Percentiles rank a stretch among this genome's conserved stretches.
Evolutionary conservation across 805 yeast species (phyloP).

Genomic region (Schwanniomyces pseudopolymorphus): DNA sequence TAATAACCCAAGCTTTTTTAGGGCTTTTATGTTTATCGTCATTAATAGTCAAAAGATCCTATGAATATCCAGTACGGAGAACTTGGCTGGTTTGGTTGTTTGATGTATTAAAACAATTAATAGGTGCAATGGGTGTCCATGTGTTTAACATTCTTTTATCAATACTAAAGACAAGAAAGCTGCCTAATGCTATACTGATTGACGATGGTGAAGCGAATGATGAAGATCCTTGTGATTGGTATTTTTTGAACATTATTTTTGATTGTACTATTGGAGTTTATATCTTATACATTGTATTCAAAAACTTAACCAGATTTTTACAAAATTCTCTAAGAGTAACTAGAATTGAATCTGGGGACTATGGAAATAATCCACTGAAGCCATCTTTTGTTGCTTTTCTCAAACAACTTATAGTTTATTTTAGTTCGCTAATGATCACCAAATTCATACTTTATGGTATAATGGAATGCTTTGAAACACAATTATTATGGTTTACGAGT

Average conservation of each 20-base stretch:
- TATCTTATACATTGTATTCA: slow-evolving; percentile 57
- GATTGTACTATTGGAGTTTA: slow-evolving; percentile 96
- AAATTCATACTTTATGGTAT: slow-evolving; percentile 61
- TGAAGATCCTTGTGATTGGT: slow-evolving; percentile 87
- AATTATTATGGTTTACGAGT: slow-evolving; percentile 53
- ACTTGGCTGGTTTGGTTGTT: slow-evolving; percentile 87
- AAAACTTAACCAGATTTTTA: slow-evolving; percentile 41
- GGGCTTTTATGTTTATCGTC: slow-evolving; percentile 78
- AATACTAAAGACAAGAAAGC: slow-evolving; percentile 45
- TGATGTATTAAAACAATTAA: slow-evolving; percentile 85
- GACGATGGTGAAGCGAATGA: slow-evolving; percentile 31
- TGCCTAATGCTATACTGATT: slow-evolving; percentile 5
- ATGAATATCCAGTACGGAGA: slow-evolving; percentile 77
- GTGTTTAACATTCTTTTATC: slow-evolving; percentile 72
- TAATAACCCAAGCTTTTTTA: slow-evolving; percentile 70
- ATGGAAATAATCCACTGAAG: slow-evolving; percentile 62
- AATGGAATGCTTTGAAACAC: slow-evolving; percentile 64
- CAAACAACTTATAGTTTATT: slow-evolving; percentile 71
- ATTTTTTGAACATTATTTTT: slow-evolving; percentile 80
- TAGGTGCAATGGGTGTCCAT: slow-evolving; percentile 87
- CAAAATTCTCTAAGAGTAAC: slow-evolving; percentile 42
- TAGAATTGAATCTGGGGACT: slow-evolving; percentile 54
- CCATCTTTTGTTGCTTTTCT: slow-evolving; percentile 52
- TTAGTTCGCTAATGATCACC: slow-evolving; percentile 61
- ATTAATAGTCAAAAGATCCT: slow-evolving; percentile 69